These are phyloP conservation scores for Podaxis sp. DNA, from an alignment of 768 basidiomycete species.

Conservation along the genomic window DNA sequence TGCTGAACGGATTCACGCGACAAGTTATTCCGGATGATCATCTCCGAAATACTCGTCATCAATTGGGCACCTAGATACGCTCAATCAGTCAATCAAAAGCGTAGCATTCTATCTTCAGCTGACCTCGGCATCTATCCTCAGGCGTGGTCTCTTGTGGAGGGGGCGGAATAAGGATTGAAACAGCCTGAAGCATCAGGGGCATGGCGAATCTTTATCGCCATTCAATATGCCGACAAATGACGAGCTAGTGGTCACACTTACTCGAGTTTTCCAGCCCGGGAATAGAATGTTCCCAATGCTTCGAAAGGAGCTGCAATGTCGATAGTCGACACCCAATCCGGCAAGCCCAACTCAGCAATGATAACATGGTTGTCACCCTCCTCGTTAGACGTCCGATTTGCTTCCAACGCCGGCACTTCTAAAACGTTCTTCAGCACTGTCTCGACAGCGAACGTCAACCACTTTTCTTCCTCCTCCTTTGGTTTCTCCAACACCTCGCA, in stretches of 20 bases:
- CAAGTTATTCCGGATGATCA: constrained; percentile 36
- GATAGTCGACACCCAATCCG: constrained; percentile 56
- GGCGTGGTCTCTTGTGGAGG: constrained; percentile 32
- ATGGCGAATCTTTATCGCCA: constrained; percentile 50
- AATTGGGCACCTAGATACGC: constrained; percentile 39
- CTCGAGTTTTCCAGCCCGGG: constrained; percentile 54
- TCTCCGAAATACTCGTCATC: constrained; percentile 44
- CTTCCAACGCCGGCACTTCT: constrained; percentile 17
- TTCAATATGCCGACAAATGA: constrained; percentile 6
- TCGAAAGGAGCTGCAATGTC: constrained; percentile 71
- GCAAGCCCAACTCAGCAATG: constrained; percentile 54
- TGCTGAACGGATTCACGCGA: constrained; percentile 34
- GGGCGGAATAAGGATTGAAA: constrained; percentile 57
- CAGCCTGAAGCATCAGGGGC: constrained; percentile 64
- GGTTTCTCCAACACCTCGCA: constrained; percentile 33
- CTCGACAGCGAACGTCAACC: constrained; percentile 44
- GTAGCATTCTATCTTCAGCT: not conserved
- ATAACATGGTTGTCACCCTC: constrained; percentile 28
- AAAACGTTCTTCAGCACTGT: constrained; percentile 38
- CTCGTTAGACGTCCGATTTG: not conserved
- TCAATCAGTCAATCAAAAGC: not conserved
- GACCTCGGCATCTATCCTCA: constrained; percentile 64
- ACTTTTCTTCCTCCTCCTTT: constrained; percentile 40
- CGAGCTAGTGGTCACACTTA: constrained; percentile 29
- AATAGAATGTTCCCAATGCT: constrained; percentile 63